Base-by-base conservation (phyloP, 345 rosid genomes). In the Balakata baccata region DNA sequence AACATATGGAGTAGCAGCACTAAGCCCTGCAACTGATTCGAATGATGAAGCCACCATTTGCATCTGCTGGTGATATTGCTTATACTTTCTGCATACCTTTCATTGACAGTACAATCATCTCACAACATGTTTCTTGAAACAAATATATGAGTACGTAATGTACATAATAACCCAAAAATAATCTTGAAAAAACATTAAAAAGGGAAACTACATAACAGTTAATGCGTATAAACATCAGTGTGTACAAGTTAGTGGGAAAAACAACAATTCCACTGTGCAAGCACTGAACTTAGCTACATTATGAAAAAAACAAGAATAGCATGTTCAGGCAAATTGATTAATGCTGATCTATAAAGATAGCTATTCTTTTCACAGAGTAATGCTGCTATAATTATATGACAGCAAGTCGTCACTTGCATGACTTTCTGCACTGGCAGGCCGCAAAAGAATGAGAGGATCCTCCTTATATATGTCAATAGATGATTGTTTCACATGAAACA, bases 31-130 rank as follows among this genome's bases (percentile, higher is more conserved):
- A 4, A 89, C 92, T 0, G 88, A 73, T 69, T 89, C 90, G 38
- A 88, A 89, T 7, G 90, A 88, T 5, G 94, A 85, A 23, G 87
- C 87, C 58, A 85, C 90, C 89, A 85, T 85, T 75, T 88, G 85
- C 85, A 88, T 87, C 65, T 90, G 92, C 72, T 88, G 92, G 56
- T 88, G 77, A 72, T 86, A 86, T 16, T 83, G 80, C 83, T 83
- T 85, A 82, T 83, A 87, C 73, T 83, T 82, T 77, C 79, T 84
- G 77, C 78, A 70, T 41, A 90, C 87, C 94, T 86, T 78, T 78
- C 64, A 65, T 64, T 14, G 9, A 78, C 25, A 66, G 7, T 12
- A 46, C 54, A 67, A 8, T 50, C 59, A 64, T 47, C 62, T 77
- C 71, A 25, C 65, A 14, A 39, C 4, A 49, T 12, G 66, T 6